Base-by-base conservation (phyloP, 192 early-diverging fungal genomes). In the Umbelopsis sp. region DNA sequence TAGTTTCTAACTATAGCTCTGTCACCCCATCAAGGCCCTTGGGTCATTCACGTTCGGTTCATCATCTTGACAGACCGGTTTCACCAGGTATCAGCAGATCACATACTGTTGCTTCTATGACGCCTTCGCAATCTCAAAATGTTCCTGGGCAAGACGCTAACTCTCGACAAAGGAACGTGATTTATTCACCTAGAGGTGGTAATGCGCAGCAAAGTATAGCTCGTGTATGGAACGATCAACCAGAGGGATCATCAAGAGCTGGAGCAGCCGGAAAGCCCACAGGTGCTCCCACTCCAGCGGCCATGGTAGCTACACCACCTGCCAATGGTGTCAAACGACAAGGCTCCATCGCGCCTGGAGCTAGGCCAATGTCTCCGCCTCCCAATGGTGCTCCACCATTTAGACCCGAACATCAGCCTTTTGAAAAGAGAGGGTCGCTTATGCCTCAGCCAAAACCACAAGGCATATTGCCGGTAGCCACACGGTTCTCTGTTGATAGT, bases 401-500 rank as follows among this genome's bases (percentile, higher is more conserved):
- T 35, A 25, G 55, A 61, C 55, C 55, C 1, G 55, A 61, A 16
- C 55, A 61, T 33, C 55, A 61, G 27, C 55, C 55, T 15, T 61
- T 61, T 61, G 55, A 61, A 33, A 61, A 35, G 55, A 61, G 55
- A 35, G 55, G 55, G 8, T 71, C 58, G 20, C 30, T 71, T 5
- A 37, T 71, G 55, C 46, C 66, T 30, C 46, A 46, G 10, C 30
- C 46, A 25, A 70, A 70, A 23, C 68, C 68, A 8, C 68, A 70
- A 21, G 68, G 68, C 10, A 70, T 70, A 20, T 21, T 70, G 20
- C 70, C 70, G 22, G 47, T 64, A 7, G 53, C 70, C 10, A 49
- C 58, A 35, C 58, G 70, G 15, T 55, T 45, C 11, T 71, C 70
- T n/a, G 48, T 64, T 41, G 70, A 71, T 48, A 58, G 53, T 20